Evolutionary conservation across 176 grass and related monocot genomes (phyloP).

Genomic region (Musa beccarii): DNA sequence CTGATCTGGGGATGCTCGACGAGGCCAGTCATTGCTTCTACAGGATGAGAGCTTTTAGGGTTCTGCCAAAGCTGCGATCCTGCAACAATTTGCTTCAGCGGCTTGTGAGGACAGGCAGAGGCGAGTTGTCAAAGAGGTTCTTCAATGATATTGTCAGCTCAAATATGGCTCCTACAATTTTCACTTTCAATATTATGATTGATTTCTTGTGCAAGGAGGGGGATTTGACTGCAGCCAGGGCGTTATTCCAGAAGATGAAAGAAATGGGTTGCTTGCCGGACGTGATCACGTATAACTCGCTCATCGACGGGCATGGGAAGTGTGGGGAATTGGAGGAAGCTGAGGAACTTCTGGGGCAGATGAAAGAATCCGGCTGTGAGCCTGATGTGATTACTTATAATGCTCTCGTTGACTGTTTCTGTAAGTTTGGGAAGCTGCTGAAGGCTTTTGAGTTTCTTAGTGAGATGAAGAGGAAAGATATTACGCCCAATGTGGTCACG

Average conservation of each 20-base stretch:
- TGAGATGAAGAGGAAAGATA: conserved; percentile 53
- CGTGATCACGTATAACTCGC: conserved; percentile 68
- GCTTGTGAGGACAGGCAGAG: conserved; percentile 33
- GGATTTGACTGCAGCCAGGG: conserved; percentile 39
- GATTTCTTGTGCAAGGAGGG: conserved; percentile 86
- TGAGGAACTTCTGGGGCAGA: conserved; percentile 47
- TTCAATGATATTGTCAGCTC: conserved; percentile 47
- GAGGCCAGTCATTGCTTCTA: conserved; percentile 44
- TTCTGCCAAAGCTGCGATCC: conserved; percentile 68
- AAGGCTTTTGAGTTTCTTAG: conserved; percentile 63
- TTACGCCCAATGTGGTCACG: conserved; percentile 68
- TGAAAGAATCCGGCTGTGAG: conserved; percentile 39
- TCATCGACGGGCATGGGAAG: conserved; percentile 91
- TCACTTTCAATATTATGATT: conserved; percentile 91
- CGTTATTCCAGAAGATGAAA: conserved; percentile 61
- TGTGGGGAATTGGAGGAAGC: conserved; percentile 53
- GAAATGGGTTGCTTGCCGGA: conserved; percentile 57
- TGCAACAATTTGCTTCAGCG: conserved; percentile 82
- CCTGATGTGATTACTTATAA: conserved; percentile 88
- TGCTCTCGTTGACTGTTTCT: conserved; percentile 78
- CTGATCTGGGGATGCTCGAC: conserved; percentile 30
- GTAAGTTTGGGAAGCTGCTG: conserved; percentile 55
- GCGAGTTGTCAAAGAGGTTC: conserved; percentile 30
- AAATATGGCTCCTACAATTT: conserved; percentile 48
- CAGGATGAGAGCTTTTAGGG: conserved; percentile 43